Evolutionary conservation across 257 asterid species (phyloP), one percentile per base, ranked within the genome.

Genomic region (Salvia rosmarinus): DNA sequence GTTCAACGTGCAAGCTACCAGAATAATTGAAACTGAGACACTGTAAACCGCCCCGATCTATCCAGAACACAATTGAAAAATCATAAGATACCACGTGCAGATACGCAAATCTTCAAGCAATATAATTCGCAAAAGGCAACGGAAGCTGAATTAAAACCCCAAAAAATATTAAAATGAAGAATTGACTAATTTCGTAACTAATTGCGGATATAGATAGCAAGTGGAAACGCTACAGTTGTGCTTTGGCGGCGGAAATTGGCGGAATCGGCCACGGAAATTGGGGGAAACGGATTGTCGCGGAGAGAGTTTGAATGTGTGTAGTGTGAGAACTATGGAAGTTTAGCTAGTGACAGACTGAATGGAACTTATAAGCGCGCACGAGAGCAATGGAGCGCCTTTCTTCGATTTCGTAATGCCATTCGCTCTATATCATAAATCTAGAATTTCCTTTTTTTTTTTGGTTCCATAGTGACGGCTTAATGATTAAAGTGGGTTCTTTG

Each of bases 41-140:
- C 40, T 6, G 54, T 10, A 51, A 43, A 73, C 51, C 50, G 13
- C 6, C 51, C 79, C 82, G 83, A 75, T 79, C 83, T 70, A 56
- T 17, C 50, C n/a, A 12, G 23, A 54, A 11, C 4, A 9, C 8
- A 19, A 40, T 40, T 20, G 7, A 12, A 40, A 17, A 32, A 10
- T 1, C 40, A 12, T 20, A 40, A 10, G 21, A 23, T 44, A n/a
- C 17, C 61, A 28, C 66, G 63, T 65, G 37, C 11, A 9, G 8
- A 19, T 47, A 59, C 52, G 39, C 68, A 54, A 23, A 37, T 46
- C 72, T 6, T 14, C 20, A 12, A 56, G 25, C 23, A 58, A 25
- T 20, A 28, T 25, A 58, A 46, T 71, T 56, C 5, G 37, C 25
- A 40, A 37, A 66, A 65, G 39, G 58, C 4, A 43, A 54, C 14